Evolutionary conservation across 2,329 filamentous ascomycete species (phyloP), one percentile per base, ranked within the genome.

Genomic region (Dissoconium aciculare): DNA sequence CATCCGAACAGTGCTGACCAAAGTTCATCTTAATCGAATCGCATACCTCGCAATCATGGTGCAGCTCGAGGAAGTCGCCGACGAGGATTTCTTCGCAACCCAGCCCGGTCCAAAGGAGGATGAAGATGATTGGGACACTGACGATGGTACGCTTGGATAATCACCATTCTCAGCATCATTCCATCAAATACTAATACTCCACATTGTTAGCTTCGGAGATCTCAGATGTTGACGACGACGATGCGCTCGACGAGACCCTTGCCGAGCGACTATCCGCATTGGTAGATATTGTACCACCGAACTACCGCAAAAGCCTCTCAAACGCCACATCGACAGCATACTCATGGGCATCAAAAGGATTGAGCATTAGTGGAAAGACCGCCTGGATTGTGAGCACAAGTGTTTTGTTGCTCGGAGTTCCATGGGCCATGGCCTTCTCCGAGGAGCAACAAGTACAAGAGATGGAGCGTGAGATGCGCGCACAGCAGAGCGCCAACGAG

Each of bases 381-480:
- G 66, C 92, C 45, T 98, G 84, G 83, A 75, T 94, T 33, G 64
- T 98, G 36, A 83, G 77, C 59, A 93, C 85, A 42, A 85, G 78
- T 39, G 83, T 82, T 37, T 70, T 98, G 52, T 65, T 98, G 54
- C 63, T 95, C 41, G 85, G 84, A 47, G 83, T 95, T 30, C 89
- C 89, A 33, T 95, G 84, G 67, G 85, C 84, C 36, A 66, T 98
- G 45, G 87, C 84, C 35, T 87, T 84, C 55, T 76, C 79, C 41
- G 89, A 98, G 67, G 89, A 98, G 66, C 84, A 94, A 68, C 82
- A 93, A 66, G 74, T 92, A 56, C 68, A 87, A 43, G 87, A 93
- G 66, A 91, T 94, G 83, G 89, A 98, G 73, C 75, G 84, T 59
- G 87, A 94, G 65, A 84, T 85, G 71, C 76, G 79, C 58, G 89